phyloP scores from a whole-genome alignment of 202 grass and related monocot species.

The Panicum virgatum region DNA sequence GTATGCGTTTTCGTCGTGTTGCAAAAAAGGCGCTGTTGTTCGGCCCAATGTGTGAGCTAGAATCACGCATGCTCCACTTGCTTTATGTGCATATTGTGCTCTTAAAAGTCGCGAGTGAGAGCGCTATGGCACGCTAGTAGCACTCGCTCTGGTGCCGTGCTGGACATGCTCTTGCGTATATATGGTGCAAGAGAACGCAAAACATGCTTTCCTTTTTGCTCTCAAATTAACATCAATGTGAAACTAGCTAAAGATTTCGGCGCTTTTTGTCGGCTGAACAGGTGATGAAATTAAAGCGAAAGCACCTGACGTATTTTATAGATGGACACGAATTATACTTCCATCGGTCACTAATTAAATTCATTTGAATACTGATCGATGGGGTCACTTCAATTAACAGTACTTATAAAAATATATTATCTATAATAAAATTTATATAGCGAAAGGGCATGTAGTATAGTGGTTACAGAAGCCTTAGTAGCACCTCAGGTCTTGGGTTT shows the following conservation, averaged over 20 bases:
- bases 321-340: neutral
- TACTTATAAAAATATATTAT: neutral
- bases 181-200: slow-evolving; percentile 1
- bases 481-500: too few relatives aligned
- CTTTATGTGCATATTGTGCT: neutral
- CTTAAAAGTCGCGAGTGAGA: neutral
- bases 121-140: neutral
- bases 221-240: slow-evolving; percentile 4
- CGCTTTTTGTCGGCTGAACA: neutral
- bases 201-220: neutral
- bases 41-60: neutral
- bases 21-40: neutral
- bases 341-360: neutral
- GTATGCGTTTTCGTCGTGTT: neutral
- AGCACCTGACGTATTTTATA: neutral
- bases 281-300: neutral
- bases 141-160: neutral
- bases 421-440: neutral
- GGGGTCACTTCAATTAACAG: neutral
- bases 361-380: neutral
- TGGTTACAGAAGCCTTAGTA: too few relatives aligned
- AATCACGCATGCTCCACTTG: neutral
- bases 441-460: too few relatives aligned
- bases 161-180: neutral
- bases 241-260: slow-evolving; percentile 16